Percentiles rank a stretch among this genome's conserved stretches.
phyloP scores from a whole-genome alignment of 805 yeast genomes.

The Metschnikowia cubensis region DNA sequence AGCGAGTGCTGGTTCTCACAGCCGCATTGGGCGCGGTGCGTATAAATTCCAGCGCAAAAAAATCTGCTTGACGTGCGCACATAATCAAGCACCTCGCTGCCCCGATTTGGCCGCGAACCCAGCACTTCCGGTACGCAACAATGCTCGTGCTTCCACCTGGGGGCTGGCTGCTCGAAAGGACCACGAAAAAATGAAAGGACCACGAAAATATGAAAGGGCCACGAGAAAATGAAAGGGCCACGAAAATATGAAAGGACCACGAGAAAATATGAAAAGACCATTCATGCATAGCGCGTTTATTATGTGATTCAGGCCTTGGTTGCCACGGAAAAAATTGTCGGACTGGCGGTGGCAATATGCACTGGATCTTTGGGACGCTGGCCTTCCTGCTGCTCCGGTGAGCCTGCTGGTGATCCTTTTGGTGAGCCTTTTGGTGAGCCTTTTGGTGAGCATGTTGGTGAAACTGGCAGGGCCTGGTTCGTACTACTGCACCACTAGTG shows the following conservation, averaged over 20 bases:
- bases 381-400: no score
- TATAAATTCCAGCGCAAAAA: not conserved
- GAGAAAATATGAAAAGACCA: not conserved
- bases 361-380: no score
- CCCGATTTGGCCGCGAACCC: constrained; percentile 1
- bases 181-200: not conserved
- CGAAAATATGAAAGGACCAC: no score
- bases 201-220: no score
- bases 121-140: constrained; percentile 1
- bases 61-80: not conserved
- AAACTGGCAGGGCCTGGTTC: no score
- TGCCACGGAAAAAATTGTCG: no score
- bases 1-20: not conserved
- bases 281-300: not conserved
- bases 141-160: not conserved
- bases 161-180: not conserved
- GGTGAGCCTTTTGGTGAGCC: no score
- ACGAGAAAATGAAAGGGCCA: not conserved
- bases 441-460: no score
- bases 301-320: no score
- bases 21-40: not conserved
- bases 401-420: no score
- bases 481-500: no score
- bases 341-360: no score
- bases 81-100: not conserved